These are phyloP conservation scores for Saccharomycodes ludwigii DNA, from an alignment of 805 yeast species.

Conservation along the genomic window DNA sequence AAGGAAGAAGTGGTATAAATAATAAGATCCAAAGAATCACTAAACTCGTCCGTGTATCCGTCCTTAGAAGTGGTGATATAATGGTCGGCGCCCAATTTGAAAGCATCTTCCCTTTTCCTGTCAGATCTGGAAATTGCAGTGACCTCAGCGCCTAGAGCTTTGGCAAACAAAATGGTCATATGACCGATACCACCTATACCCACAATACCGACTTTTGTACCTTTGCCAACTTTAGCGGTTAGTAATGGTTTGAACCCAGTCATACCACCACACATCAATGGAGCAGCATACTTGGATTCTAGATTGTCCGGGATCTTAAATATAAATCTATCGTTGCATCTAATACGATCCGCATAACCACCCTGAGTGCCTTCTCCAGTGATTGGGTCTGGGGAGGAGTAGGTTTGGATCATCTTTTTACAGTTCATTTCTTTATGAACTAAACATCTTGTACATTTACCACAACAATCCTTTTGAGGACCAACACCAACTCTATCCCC, in stretches of 20 bases:
- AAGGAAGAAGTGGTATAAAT: constrained; percentile 37
- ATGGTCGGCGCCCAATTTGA: constrained; percentile 38
- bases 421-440: constrained; percentile 48
- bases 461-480: constrained; percentile 53
- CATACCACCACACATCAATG: constrained; percentile 67
- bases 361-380: too few relatives aligned
- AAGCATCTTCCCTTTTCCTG: constrained; percentile 36
- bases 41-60: constrained; percentile 25
- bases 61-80: constrained; percentile 39
- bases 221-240: constrained; percentile 37
- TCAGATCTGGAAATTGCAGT: constrained; percentile 41
- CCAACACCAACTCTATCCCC: constrained; percentile 80
- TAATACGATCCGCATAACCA: constrained; percentile 57
- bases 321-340: constrained; percentile 51
- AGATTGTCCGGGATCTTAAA: constrained; percentile 50
- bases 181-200: constrained; percentile 51
- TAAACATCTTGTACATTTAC: constrained; percentile 48
- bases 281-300: constrained; percentile 47
- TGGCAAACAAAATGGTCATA: constrained; percentile 42
- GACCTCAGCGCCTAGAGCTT: constrained; percentile 50
- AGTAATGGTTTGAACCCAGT: constrained; percentile 59
- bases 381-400: too few relatives aligned
- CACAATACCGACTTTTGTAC: constrained; percentile 38
- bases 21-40: constrained; percentile 33
- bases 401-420: constrained; percentile 35